Evolutionary conservation across 768 basidiomycete genomes (phyloP).

Genomic region (Hygrocybe coccinea): DNA sequence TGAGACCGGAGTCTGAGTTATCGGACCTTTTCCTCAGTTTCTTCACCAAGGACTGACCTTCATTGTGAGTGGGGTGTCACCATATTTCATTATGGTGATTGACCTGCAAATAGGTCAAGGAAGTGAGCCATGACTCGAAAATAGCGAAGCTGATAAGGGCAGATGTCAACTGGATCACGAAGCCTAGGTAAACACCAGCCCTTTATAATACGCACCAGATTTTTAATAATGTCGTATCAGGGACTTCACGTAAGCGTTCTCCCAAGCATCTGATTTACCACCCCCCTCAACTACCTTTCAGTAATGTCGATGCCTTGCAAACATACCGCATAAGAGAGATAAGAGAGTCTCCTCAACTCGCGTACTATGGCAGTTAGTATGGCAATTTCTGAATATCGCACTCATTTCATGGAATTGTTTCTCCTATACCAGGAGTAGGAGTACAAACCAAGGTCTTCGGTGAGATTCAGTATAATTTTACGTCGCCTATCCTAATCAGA

Average conservation of each 20-base stretch:
- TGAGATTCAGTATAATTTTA: slow-evolving; percentile 27
- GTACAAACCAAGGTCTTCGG: slow-evolving; percentile 71
- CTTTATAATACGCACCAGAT: not conserved
- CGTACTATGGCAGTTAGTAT: slow-evolving; percentile 63
- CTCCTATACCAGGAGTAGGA: slow-evolving; percentile 45
- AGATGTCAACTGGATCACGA: slow-evolving; percentile 84
- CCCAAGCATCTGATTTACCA: not conserved
- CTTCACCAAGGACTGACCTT: slow-evolving; percentile 84
- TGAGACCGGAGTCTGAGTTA: not conserved
- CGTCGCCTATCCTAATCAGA: not conserved
- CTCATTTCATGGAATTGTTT: not conserved
- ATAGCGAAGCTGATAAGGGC: slow-evolving; percentile 63
- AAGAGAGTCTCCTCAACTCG: slow-evolving; percentile 46
- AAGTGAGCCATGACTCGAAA: slow-evolving; percentile 75
- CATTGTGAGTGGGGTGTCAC: slow-evolving; percentile 44
- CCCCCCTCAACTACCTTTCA: slow-evolving; percentile 32
- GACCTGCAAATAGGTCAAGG: slow-evolving; percentile 50
- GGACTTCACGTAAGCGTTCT: slow-evolving; percentile 63
- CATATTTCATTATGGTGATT: not conserved
- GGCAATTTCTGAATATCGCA: not conserved
- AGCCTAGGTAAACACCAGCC: slow-evolving; percentile 45
- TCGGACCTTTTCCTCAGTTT: slow-evolving; percentile 45
- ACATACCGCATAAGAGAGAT: slow-evolving; percentile 71
- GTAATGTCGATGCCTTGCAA: slow-evolving; percentile 72
- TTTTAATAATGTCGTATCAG: slow-evolving; percentile 28